Conservation (phyloP, 106 monocot species). For the Gastrodia elata region DNA sequence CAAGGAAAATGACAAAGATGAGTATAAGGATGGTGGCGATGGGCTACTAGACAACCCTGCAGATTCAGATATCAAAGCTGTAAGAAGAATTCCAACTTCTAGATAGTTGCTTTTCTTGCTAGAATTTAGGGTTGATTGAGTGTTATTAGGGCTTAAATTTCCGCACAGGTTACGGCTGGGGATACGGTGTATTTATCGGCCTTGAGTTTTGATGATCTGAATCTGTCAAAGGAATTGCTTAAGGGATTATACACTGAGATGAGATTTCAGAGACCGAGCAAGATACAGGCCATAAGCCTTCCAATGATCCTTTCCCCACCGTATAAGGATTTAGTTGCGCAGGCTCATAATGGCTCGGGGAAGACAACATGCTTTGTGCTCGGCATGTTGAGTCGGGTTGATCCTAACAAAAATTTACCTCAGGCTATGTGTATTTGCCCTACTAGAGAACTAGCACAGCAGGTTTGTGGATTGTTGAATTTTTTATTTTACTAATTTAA, state of each 20-base stretch:
- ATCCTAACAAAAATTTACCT: conserved; percentile 48
- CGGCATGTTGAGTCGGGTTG: conserved; percentile 86
- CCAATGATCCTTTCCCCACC: conserved; percentile 96
- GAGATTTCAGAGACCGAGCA: conserved; percentile 81
- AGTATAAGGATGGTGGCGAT: conserved; percentile 5
- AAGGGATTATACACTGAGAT: conserved; percentile 81
- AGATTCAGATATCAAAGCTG: conserved; percentile 58
- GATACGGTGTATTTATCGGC: conserved; percentile 77
- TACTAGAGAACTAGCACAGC: conserved; percentile 75
- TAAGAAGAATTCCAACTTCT: conserved; percentile 7
- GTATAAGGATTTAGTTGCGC: conserved; percentile 78
- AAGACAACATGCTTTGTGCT: conserved; percentile 98
- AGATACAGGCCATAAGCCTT: conserved; percentile 86
- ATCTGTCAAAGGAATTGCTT: conserved; percentile 58
- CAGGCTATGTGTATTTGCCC: conserved; percentile 95
- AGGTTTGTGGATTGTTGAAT: conserved; percentile 20
- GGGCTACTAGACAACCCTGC: conserved; percentile 54
- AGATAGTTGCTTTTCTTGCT: neutral
- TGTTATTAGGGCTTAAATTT: conserved; percentile 1
- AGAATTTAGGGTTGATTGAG: neutral
- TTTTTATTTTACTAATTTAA: neutral
- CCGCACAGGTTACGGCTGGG: conserved; percentile 51
- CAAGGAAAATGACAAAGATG: conserved; percentile 5
- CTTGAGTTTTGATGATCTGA: conserved; percentile 68
- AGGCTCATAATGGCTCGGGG: conserved; percentile 95